Evolutionary conservation across 805 yeast genomes (phyloP).

Genomic region (Huiozyma naganishii): DNA sequence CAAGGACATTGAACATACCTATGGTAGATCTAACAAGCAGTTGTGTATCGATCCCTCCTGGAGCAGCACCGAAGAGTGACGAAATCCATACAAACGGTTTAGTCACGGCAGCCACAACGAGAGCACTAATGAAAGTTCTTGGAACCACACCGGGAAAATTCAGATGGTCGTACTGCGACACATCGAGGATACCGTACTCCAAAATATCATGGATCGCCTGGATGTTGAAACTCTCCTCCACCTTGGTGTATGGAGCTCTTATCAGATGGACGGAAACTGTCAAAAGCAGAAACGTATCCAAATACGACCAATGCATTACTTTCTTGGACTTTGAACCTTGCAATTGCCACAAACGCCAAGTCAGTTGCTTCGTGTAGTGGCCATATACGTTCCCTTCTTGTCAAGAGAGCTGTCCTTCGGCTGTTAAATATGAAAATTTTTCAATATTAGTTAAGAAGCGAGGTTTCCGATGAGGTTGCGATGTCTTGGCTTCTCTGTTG

Average conservation of each 20-base stretch:
- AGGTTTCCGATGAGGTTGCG: not conserved
- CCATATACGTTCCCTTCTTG: no score
- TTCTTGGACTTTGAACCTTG: no score
- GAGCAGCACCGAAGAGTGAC: constrained; percentile 5
- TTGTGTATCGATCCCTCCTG: constrained; percentile 42
- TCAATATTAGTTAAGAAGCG: not conserved
- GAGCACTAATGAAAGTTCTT: constrained; percentile 68
- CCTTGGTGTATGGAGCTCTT: constrained; percentile 76
- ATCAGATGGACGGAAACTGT: constrained; percentile 40
- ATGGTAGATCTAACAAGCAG: constrained; percentile 45
- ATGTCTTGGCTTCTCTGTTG: no score
- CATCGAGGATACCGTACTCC: constrained; percentile 41
- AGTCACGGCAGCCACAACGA: constrained; percentile 38
- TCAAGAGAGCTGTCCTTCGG: no score
- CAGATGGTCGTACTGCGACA: constrained; percentile 55
- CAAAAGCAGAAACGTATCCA: constrained; percentile 32
- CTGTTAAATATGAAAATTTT: no score
- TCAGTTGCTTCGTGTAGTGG: no score
- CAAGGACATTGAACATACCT: constrained; percentile 49
- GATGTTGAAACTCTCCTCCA: constrained; percentile 84
- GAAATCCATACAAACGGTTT: constrained; percentile 28
- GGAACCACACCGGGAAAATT: constrained; percentile 86
- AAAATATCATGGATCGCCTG: constrained; percentile 83
- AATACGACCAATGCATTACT: constrained; percentile 18
- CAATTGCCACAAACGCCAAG: no score